Percentiles rank a stretch among this genome's conserved stretches.
phyloP scores from a whole-genome alignment of 495 filamentous ascomycete species.

The Xylaria cubensis region DNA sequence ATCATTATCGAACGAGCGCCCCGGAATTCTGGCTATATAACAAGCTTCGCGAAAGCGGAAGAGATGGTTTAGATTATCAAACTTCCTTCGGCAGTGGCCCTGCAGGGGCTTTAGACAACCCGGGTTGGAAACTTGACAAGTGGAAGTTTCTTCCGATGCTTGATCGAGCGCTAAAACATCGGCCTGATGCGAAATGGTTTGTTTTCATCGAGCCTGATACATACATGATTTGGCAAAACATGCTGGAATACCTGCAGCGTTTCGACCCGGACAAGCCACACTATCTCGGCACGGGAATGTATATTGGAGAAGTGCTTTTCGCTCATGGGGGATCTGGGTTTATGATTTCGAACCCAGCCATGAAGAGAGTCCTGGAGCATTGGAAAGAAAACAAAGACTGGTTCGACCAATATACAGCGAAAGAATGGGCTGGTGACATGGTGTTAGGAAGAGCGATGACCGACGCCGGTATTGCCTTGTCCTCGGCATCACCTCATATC shows the following conservation, averaged over 20 bases:
- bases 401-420: conserved; percentile 18
- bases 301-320: conserved; percentile 37
- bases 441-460: conserved; percentile 16
- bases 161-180: conserved; percentile 3
- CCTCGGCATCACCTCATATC: conserved; percentile 7
- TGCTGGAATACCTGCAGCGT: conserved; percentile 25
- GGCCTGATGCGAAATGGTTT: conserved; percentile 19
- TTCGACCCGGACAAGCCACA: conserved; percentile 1
- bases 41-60: background rate
- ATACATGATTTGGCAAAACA: conserved; percentile 23
- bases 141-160: conserved; percentile 24
- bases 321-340: conserved; percentile 59
- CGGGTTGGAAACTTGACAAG: conserved; percentile 22
- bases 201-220: conserved; percentile 23
- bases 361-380: conserved; percentile 37
- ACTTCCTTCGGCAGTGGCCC: conserved; percentile 20
- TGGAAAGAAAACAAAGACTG: conserved; percentile 12
- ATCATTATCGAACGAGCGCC: background rate
- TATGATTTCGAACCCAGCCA: conserved; percentile 52
- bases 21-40: conserved; percentile 22
- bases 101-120: conserved; percentile 14
- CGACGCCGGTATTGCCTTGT: conserved; percentile 3
- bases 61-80: conserved; percentile 15
- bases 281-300: conserved; percentile 16
- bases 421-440: conserved; percentile 25